Evolutionary conservation across 2,329 filamentous ascomycete species (phyloP), one percentile per base, ranked within the genome.

Genomic region (Metarhizium guizhouense): DNA sequence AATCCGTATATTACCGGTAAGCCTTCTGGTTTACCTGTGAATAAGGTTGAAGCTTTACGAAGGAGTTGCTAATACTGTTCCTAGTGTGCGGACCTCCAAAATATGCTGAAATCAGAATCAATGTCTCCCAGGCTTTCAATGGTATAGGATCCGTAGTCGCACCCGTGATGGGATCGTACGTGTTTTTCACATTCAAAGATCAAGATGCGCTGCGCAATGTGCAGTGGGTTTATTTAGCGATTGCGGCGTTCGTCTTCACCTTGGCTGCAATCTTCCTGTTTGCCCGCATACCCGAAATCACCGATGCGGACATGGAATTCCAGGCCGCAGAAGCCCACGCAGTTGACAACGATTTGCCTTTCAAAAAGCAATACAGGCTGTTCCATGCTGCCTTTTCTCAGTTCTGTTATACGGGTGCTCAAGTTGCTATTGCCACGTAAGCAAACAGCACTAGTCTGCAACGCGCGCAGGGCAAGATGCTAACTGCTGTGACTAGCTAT

Each of bases 341-440:
- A 8, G 77, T 76, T 48, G 53, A 76, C 52, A 76, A 80, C 57
- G 77, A 84, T 60, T 79, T 82, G 65, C 83, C 86, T 0, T 80
- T 90, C 60, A 72, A 75, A 63, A 87, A 87, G 70, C 86, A 90
- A 62, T 90, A 87, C 68, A 82, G 82, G 25, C 76, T 92, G 3
- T 90, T 91, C 76, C 86, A 90, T 63, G 88, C 86, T 13, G 81
- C 86, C 0, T 80, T 85, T 61, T 85, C 87, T 0, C 88, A 93
- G 61, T 92, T 92, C 70, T 88, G 84, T 67, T 94, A 93, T 67
- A 86, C 76, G 0, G 88, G 88, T 50, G 83, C 87, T 0, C 88
- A 92, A 66, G 75, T 86, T 40, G 82, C 79, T 55, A 81, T 86
- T 54, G 83, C 83, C 8, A 47, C n/a, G 43, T 47, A 20, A 25